Base-by-base conservation (phyloP, 164 flowering plant genomes). In the Dillenia suffruticosa region DNA sequence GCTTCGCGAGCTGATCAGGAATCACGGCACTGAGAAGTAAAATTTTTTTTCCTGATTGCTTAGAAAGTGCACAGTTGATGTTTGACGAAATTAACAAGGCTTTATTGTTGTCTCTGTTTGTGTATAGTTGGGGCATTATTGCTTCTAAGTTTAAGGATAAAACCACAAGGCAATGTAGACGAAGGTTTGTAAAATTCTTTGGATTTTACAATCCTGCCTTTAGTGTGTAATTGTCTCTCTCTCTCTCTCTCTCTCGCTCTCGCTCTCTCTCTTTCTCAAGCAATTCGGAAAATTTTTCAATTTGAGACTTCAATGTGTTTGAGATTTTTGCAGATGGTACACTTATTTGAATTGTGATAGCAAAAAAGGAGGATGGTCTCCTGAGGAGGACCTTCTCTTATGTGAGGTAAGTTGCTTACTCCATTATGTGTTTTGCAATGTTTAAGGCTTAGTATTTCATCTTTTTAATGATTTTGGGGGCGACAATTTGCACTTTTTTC, bases 361-460 rank as follows among this genome's bases (percentile, higher is more conserved):
- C 79, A 94, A 94, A 83, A 94, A 84, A 71, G 99, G 99, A 16
- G 96, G 99, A 22, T 94, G 99, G 99, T 84, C 99, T 13, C 91
- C 89, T 1, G 96, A 94, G 66, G 98, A 94, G 77, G 98, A 94
- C 68, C 63, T 83, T 83, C 74, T 94, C 52, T 69, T 94, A 60
- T 93, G 98, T 63, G 96, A 93, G 98, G 98, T 90, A 77, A 63
- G 15, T 54, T 44, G 7, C 15, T 12, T 16, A 12, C 9, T 17
- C 22, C 12, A 4, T 52, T 52, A 52, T 52, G 17, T 52, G 22
- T 16, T 14, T 52, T n/a, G 24, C 24, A 52, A n/a, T 12, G 15
- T 1, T 10, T 40, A 32, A 9, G 16, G 44, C 44, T 32, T 56
- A 2, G 46, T 32, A 32, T 32, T 32, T 8, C 15, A 4, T 44